Evolutionary conservation across 768 basidiomycete genomes (phyloP), one percentile per base, ranked within the genome.

Genomic region (Podaxis sp.): DNA sequence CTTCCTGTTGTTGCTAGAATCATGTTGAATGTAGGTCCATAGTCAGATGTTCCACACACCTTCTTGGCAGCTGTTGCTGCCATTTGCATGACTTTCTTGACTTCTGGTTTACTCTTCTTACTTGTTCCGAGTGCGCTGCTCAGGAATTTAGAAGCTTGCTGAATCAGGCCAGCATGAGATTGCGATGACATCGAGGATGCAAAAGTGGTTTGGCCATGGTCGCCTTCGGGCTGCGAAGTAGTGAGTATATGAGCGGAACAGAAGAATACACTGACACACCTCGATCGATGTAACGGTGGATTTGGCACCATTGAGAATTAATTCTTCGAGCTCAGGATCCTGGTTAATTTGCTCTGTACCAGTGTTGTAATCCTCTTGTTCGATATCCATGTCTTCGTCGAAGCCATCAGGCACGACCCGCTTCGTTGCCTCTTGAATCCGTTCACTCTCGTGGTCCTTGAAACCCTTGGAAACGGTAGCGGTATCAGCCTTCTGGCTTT

Each of bases 11-110:
- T 80, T 95, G 92, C 95, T 97, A 27, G 23, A 63, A 55, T 51
- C 61, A 64, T 58, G 25, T 32, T 44, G 62, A 50, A 23, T 60
- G 37, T 47, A 42, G 48, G 4, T 57, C 50, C n/a, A 23, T 36
- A 28, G 36, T 50, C 25, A 38, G 28, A 57, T 3, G 51, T n/a
- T 42, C 5, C 4, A 28, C 13, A 37, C 27, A 65, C 95, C 88
- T 89, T 96, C 78, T 93, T 95, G 2, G 92, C 93, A 2, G 86
- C 91, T 16, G 82, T 83, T 0, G 91, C 90, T 14, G 94, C 93
- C 62, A 88, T 80, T 68, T 92, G 90, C 32, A 94, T 70, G 51
- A 79, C 77, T 57, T 88, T 91, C 77, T 93, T 94, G 44, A 92
- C 84, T 68, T 91, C 89, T 6, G 85, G 77, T 66, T 89, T 89